Base-by-base conservation (phyloP, 352 stramenopile genomes). In the Phytophthora cajani region DNA sequence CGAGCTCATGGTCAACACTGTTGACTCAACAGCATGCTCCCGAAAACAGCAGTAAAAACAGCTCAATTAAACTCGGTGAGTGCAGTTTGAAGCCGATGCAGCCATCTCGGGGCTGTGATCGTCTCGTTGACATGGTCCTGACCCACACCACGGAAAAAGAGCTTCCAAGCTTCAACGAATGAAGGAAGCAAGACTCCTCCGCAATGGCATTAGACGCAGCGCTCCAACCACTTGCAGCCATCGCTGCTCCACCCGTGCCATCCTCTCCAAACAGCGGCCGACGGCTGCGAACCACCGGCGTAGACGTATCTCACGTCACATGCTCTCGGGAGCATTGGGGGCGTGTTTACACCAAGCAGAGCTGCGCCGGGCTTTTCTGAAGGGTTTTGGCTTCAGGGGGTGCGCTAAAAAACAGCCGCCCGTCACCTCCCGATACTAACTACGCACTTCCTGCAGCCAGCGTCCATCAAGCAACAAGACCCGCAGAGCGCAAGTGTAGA, bases 101-200 rank as follows among this genome's bases (percentile, higher is more conserved):
- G 60, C 51, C 50, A 67, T 62, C 11, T 67, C 30, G 25, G 14
- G n/a, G 11, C 58, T 62, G 62, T 69, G 52, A 69, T 69, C 27
- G 53, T 69, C 51, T 58, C 58, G 44, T 65, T 30, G 58, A 49
- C 46, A 66, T 10, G 46, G 33, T 42, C 10, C 49, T 44, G 10
- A 27, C 58, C 46, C 40, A 44, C 50, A 1, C 23, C 10, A 4
- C 2, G 11, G 9, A 25, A 46, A 30, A 53, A 16, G 44, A 47
- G 58, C 58, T 64, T 56, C 58, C 36, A 27, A 27, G 36, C 36
- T 44, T 44, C 36, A 44, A 44, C 36, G 36, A 44, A 33, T 5
- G 27, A 9, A 27, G 23, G 1, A 33, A 33, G 30, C 5, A 33
- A 33, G 7, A 33, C 30, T 27, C 23, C 23, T 2, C 23, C 23